Evolutionary conservation across 2,329 filamentous ascomycete genomes (phyloP), one percentile per base, ranked within the genome.

Genomic region (Talaromyces sp.): DNA sequence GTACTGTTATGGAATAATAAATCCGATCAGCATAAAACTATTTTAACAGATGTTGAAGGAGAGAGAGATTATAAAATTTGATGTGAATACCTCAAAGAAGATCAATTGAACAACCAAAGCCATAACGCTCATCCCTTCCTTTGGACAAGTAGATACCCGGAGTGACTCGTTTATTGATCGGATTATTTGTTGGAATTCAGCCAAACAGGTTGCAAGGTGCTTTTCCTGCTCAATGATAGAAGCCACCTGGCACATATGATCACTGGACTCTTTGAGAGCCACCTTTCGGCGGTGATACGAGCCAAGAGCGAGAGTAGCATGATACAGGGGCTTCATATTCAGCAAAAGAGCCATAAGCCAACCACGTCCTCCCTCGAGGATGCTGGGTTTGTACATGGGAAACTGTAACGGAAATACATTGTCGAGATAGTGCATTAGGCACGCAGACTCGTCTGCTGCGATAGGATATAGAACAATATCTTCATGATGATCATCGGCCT

Each of bases 391-490:
- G 53, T 61, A 61, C 36, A 55, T 56, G 30, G 59, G 59, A 52
- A 50, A 61, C 18, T 56, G 59, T 4, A 55, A 34, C 16, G 52
- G 59, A 54, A 61, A 61, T 16, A 61, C 59, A 31, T 55, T 61
- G 52, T 61, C 59, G 14, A 61, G 59, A 42, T 61, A 61, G 18
- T 58, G 56, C 56, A 58, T 58, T 16, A 58, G 47, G 28, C 40
- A 58, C 16, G 23, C 30, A 28, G 56, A 58, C 44, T 58, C 44
- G 7, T 58, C n/a, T 10, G 56, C 28, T 36, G 56, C 33, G 30
- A 58, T 58, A 23, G 44, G 56, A 50, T 51, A 58, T 30, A 58
- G 12, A 16, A 58, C 44, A 27, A 51, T 14, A 40, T 50, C 27
- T 47, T 47, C 50, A 30, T 58, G 28, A 23, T 51, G 8, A 57